Base-by-base conservation (phyloP, 1,284 basidiomycete species). In the Athelia psychrophila region DNA sequence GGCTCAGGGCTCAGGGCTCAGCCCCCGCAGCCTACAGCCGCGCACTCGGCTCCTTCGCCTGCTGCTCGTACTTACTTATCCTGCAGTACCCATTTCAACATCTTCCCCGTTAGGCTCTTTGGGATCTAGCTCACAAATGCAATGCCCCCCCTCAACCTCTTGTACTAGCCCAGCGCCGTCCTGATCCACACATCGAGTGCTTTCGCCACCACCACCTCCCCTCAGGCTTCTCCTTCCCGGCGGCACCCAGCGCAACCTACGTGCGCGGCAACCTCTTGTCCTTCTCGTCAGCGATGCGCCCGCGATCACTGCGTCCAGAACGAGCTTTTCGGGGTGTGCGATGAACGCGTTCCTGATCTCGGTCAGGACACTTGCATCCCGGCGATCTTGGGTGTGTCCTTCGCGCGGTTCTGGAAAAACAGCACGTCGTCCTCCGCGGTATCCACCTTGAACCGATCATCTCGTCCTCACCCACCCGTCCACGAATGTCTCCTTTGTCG, bases 321-420 rank as follows among this genome's bases (percentile, higher is more conserved):
- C 75, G 27, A 88, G 72, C 27, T 68, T 72, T 3, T 76, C 74
- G 0, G 87, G 84, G 47, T 89, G 80, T 0, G 70, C 69, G 20
- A 83, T 71, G 0, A 89, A 66, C 16, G 76, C 76, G 24, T 81
- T 73, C 62, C 90, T 88, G 44, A 91, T 84, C 61, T 91, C 87
- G 10, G 78, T 76, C 0, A 88, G 88, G 88, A 87, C 0, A 90
- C 88, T 65, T 91, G 88, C 40, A 73, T 72, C 8, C 88, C 87
- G 0, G 86, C 88, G 5, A 90, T 75, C 60, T 90, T 89, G 10
- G 90, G 71, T 0, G 79, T 88, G 60, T 88, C 87, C 82, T 86
- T 86, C 8, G 73, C 70, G 56, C 83, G 72, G 65, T 86, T 83
- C 2, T 78, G 78, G 57, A 81, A 86, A 67, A 25, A 44, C 27